Percentiles rank a stretch among this genome's conserved stretches.
These are phyloP conservation scores for Rhodotorula sp. DNA, from an alignment of 1,284 basidiomycete species.

Conservation along the genomic window DNA sequence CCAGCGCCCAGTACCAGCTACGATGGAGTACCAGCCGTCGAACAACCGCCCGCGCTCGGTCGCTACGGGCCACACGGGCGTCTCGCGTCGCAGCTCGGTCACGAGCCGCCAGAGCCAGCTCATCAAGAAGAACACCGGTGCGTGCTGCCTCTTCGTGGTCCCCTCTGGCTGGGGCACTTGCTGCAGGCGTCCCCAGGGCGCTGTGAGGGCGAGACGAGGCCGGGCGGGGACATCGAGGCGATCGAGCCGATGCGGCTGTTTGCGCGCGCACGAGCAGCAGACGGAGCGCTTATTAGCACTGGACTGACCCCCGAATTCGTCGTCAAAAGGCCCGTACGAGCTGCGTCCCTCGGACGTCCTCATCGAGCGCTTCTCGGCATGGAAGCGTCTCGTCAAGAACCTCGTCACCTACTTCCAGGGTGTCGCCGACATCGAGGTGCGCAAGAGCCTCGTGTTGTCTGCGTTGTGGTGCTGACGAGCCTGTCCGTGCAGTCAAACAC, in stretches of 20 bases:
- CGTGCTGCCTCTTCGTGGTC: background rate
- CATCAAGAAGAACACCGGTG: constrained; percentile 54
- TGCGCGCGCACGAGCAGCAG: too few relatives aligned
- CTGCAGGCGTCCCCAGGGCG: background rate
- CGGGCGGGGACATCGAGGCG: background rate
- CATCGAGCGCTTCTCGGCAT: constrained; percentile 89
- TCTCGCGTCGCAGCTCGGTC: constrained; percentile 41
- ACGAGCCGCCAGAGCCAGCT: constrained; percentile 51
- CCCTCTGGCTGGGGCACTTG: background rate
- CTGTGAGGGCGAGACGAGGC: background rate
- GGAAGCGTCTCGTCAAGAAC: constrained; percentile 95
- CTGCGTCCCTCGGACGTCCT: constrained; percentile 92
- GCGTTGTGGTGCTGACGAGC: background rate
- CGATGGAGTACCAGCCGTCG: constrained; percentile 15
- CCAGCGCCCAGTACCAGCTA: too few relatives aligned
- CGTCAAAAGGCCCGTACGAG: constrained; percentile 61
- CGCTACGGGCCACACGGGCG: constrained; percentile 27
- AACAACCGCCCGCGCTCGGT: constrained; percentile 29
- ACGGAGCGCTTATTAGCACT: background rate
- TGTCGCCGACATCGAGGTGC: constrained; percentile 79
- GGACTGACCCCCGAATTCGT: background rate
- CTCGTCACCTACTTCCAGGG: constrained; percentile 67
- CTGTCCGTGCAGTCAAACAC: constrained; percentile 67
- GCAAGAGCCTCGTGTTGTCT: background rate
- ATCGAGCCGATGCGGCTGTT: too few relatives aligned